Percentiles rank a stretch among this genome's conserved stretches.
Conservation (phyloP, 805 yeast genomes). For the Candida nonsorbophila region DNA sequence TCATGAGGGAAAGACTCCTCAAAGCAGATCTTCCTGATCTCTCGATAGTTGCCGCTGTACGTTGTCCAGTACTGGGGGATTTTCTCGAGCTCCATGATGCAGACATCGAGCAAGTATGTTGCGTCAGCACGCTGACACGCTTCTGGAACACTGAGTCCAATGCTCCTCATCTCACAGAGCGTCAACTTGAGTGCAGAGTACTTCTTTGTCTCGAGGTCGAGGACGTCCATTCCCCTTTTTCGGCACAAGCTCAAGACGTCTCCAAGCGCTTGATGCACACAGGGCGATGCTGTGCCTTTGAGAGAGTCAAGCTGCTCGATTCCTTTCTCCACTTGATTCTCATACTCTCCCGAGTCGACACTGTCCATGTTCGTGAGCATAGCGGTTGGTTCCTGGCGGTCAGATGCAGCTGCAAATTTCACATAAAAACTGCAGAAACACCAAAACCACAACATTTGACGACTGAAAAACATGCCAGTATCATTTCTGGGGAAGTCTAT, state of each 20-base stretch:
- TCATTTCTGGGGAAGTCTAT: too few species aligned
- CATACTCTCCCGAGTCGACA: too few species aligned
- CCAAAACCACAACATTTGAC: too few species aligned
- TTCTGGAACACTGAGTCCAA: conserved; percentile 31
- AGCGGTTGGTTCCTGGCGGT: too few species aligned
- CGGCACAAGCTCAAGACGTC: conserved; percentile 38
- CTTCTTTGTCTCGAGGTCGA: conserved; percentile 24
- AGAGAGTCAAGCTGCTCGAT: too few species aligned
- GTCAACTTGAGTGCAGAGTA: conserved; percentile 45
- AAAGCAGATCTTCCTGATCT: conserved; percentile 47
- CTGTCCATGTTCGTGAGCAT: too few species aligned
- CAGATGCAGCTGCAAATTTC: too few species aligned
- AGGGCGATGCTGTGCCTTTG: too few species aligned
- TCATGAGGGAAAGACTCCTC: conserved; percentile 49
- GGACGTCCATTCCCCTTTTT: conserved; percentile 32
- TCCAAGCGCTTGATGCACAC: conserved; percentile 36
- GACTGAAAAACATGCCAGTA: too few species aligned
- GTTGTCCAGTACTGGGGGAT: conserved; percentile 69
- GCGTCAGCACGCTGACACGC: conserved; percentile 16
- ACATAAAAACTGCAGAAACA: too few species aligned
- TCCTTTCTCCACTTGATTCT: too few species aligned
- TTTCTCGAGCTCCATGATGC: conserved; percentile 37
- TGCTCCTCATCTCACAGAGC: conserved; percentile 49
- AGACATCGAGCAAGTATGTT: conserved; percentile 17
- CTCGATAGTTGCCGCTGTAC: conserved; percentile 59